A percentile compares a stretch with the other conserved stretches of the same genome.
These are phyloP conservation scores for Meyerozyma carpophila DNA, from an alignment of 1,139 yeast species.

Conservation along the genomic window DNA sequence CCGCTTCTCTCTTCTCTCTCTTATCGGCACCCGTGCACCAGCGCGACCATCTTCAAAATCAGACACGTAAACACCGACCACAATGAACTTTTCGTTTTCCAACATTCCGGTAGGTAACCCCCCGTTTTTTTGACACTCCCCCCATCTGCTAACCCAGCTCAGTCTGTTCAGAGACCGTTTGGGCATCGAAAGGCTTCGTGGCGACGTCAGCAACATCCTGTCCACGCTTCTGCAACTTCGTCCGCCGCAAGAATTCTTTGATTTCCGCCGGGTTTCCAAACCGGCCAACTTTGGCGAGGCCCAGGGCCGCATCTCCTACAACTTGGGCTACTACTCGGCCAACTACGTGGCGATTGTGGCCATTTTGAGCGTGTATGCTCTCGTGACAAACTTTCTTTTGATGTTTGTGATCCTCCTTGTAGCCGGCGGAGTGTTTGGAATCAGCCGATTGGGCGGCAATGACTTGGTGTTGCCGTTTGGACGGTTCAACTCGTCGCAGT, in stretches of 20 bases:
- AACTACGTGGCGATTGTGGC: constrained; percentile 41
- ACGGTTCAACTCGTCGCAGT: constrained; percentile 70
- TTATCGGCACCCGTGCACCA: background rate
- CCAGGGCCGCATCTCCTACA: constrained; percentile 83
- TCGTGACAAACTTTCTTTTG: constrained; percentile 78
- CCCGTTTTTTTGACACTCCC: background rate
- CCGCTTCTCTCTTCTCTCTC: background rate
- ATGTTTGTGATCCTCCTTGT: constrained; percentile 73
- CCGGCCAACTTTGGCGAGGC: constrained; percentile 87
- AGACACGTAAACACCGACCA: constrained; percentile 6
- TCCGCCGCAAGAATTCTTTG: constrained; percentile 92
- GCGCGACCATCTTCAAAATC: background rate
- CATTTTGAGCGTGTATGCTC: constrained; percentile 37
- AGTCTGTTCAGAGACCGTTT: constrained; percentile 45
- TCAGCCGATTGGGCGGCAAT: constrained; percentile 71
- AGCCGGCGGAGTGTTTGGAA: constrained; percentile 70
- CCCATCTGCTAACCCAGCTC: constrained; percentile 17
- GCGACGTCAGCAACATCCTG: constrained; percentile 36
- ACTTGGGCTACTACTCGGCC: constrained; percentile 81
- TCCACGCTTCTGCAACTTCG: constrained; percentile 66
- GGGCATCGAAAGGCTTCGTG: constrained; percentile 46
- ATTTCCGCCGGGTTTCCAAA: constrained; percentile 80
- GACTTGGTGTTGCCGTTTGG: constrained; percentile 72
- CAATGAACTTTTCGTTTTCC: constrained; percentile 12
- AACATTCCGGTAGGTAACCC: constrained; percentile 11